Evolutionary conservation across 495 filamentous ascomycete genomes (phyloP).

Genomic region (Paragyromitra xinjiangensis): DNA sequence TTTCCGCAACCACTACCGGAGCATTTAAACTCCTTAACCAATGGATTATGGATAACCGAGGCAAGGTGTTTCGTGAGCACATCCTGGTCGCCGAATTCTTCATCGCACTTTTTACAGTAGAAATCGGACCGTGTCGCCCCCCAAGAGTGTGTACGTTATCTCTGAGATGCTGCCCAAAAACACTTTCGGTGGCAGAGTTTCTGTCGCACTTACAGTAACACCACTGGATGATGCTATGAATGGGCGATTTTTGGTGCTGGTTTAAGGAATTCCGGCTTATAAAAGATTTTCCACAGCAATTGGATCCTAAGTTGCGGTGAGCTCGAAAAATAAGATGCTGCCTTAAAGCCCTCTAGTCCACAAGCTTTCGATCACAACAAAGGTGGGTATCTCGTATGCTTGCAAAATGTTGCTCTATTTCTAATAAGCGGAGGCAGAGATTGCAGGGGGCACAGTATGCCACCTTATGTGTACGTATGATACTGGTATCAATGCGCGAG

Average conservation of each 20-base stretch:
- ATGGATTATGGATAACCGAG: slow-evolving; percentile 5
- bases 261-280: neutral
- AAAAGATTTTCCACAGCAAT: neutral
- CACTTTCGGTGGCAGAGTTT: neutral
- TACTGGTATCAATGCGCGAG: neutral
- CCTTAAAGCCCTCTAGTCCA: neutral
- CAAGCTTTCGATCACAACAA: neutral
- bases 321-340: neutral
- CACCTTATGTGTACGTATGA: neutral
- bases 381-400: neutral
- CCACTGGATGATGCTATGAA: neutral
- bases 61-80: slow-evolving; percentile 9
- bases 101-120: slow-evolving; percentile 6
- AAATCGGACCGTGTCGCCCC: neutral
- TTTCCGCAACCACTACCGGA: neutral
- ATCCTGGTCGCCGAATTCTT: neutral
- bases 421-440: neutral
- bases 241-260: neutral
- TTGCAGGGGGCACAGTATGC: neutral
- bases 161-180: neutral
- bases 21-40: slow-evolving; percentile 16
- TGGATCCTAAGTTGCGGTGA: neutral
- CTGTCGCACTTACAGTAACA: neutral
- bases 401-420: neutral
- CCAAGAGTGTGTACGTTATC: slow-evolving; percentile 9